Percentiles rank a stretch among this genome's conserved stretches.
phyloP scores from a whole-genome alignment of 208 protist species.

The Trypanosoma avium region DNA sequence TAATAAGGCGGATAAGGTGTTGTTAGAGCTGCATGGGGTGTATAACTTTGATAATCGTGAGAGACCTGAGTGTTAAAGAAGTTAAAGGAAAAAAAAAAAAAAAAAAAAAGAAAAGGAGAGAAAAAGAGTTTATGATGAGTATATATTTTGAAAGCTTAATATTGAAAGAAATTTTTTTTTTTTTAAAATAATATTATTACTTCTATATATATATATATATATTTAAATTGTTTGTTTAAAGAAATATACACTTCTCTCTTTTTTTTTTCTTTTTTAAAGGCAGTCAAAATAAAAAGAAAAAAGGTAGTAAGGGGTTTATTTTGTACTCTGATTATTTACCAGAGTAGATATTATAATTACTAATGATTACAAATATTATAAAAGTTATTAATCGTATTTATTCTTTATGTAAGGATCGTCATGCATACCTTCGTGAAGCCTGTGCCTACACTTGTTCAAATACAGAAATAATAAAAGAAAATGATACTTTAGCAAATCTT shows the following conservation, averaged over 20 bases:
- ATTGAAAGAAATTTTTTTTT: background rate
- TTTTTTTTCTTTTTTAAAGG: conserved; percentile 16
- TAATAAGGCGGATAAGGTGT: conserved; percentile 39
- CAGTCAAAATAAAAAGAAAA: no score
- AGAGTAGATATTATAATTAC: no score
- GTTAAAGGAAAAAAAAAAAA: background rate
- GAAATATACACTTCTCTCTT: background rate
- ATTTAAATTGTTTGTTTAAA: background rate
- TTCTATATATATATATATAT: conserved; percentile 12
- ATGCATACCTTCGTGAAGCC: conserved; percentile 16
- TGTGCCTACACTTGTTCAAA: conserved; percentile 9
- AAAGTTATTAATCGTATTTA: conserved; percentile 7
- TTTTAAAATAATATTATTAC: conserved; percentile 7
- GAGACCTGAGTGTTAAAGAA: conserved; percentile 31
- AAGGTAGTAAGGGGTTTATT: no score
- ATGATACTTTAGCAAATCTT: conserved; percentile 9
- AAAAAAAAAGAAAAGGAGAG: background rate
- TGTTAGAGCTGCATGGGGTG: conserved; percentile 53
- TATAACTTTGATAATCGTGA: conserved; percentile 52
- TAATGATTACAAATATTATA: conserved; percentile 4
- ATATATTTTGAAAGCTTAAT: conserved; percentile 4
- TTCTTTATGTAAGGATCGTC: conserved; percentile 18
- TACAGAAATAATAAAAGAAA: background rate
- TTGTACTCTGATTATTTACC: no score
- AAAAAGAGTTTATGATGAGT: background rate